These are phyloP conservation scores for Millerozyma miso DNA, from an alignment of 805 yeast species.

Conservation along the genomic window DNA sequence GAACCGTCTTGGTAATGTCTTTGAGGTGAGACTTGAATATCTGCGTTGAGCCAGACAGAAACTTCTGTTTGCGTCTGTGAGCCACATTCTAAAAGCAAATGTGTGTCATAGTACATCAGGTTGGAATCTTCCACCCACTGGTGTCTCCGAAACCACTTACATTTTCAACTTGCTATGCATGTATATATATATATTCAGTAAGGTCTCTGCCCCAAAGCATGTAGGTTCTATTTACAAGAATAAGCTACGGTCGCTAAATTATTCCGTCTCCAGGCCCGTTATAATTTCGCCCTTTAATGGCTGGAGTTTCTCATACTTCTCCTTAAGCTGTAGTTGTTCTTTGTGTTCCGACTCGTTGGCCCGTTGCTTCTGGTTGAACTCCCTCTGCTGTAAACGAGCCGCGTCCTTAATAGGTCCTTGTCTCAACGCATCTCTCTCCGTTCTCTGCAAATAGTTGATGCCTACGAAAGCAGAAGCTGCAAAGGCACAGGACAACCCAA, in stretches of 20 bases:
- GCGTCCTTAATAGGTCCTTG: slow-evolving; percentile 88
- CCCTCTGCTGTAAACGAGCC: slow-evolving; percentile 50
- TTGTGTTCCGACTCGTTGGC: slow-evolving; percentile 63
- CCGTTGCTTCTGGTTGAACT: slow-evolving; percentile 38
- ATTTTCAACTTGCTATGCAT: slow-evolving; percentile 11
- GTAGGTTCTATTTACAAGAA: not conserved
- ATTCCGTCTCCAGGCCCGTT: not conserved
- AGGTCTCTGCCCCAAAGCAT: not conserved
- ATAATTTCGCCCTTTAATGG: slow-evolving; percentile 47
- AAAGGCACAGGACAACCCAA: slow-evolving; percentile 52
- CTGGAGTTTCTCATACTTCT: slow-evolving; percentile 55
- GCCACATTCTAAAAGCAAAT: slow-evolving; percentile 12
- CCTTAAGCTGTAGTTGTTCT: slow-evolving; percentile 56
- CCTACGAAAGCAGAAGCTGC: slow-evolving; percentile 60
- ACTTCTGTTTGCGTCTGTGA: not conserved
- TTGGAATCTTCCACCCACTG: slow-evolving; percentile 30
- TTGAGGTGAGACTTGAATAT: slow-evolving; percentile 29
- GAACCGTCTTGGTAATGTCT: slow-evolving; percentile 41
- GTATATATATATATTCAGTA: not conserved
- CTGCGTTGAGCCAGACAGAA: not conserved
- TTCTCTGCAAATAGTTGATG: slow-evolving; percentile 65
- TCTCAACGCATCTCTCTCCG: slow-evolving; percentile 67
- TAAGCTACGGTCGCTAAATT: not conserved
- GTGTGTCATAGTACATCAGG: slow-evolving; percentile 50
- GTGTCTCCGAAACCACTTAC: slow-evolving; percentile 51